Evolutionary conservation across 2,329 filamentous ascomycete genomes (phyloP), one percentile per base, ranked within the genome.

Genomic region (Epichloe sibirici): DNA sequence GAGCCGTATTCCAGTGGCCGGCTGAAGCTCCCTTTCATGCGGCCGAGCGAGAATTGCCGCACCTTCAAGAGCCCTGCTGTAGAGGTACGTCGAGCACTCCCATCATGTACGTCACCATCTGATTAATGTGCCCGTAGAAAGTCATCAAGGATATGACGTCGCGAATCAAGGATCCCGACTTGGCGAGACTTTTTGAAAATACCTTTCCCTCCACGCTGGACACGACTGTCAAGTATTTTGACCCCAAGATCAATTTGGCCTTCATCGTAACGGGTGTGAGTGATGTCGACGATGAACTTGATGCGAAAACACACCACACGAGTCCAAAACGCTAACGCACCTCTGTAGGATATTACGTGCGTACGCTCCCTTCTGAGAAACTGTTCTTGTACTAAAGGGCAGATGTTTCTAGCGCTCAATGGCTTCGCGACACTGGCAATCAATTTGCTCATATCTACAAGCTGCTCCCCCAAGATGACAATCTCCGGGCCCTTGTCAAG

Each of bases 181-280:
- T 94, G 28, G 86, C 85, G 40, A 80, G 86, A 31, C 73, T 94
- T 11, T 93, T 94, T 63, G 85, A 89, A 60, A 93, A 93, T 65
- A 85, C 86, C 2, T 90, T 86, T 56, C 86, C 88, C 0, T 91
- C 90, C 59, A 91, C 88, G 0, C 71, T 91, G 21, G 88, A 93
- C 61, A 90, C 88, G 1, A 90, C 87, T 2, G 79, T 93, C 52
- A 78, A 83, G 57, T 93, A 87, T 85, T 85, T 88, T 61, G 80
- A 75, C 25, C 67, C 79, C 6, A 76, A 83, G 45, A 77, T 75
- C 3, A 76, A 74, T 37, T 80, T 91, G 59, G 85, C 82, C 31
- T 91, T 90, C 63, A 82, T 91, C 55, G 87, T 90, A 48, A 91
- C 87, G 0, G 88, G 87, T 42, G 87, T 91, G 62, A 91, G 91